Evolutionary conservation across 2,329 filamentous ascomycete species (phyloP), one percentile per base, ranked within the genome.

Genomic region (Exophiala viscosa): DNA sequence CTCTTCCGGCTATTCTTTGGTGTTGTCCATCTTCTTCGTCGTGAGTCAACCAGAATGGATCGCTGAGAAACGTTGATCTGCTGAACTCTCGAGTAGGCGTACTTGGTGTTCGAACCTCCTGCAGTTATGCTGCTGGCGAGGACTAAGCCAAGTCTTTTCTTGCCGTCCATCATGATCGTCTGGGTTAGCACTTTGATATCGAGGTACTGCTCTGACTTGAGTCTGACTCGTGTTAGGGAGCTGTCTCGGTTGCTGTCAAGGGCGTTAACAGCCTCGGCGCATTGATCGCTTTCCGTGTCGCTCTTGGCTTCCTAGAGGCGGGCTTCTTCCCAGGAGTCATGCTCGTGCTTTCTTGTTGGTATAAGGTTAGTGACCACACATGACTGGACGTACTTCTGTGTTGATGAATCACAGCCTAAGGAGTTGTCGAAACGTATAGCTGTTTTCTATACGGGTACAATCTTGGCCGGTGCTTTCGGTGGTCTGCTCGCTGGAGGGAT

Each of bases 271-370:
- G 76, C 1, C 74, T 81, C n/a, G 67, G 50, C 6, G 44, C 43
- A 9, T 18, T 52, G 50, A 41, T 83, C 61, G 70, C 68, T 57
- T 65, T 74, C 45, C 69, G 78, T 18, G 74, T 80, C 59, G 65
- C 28, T 59, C 56, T 68, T 31, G 65, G 66, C 28, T 50, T 67
- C 20, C 63, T 61, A 23, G 66, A 69, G 42, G 67, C 65, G 11
- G 68, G 69, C 6, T 70, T 70, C 47, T 66, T 72, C 18, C 69
- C 69, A 1, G 70, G 69, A 4, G 72, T 81, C 6, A 73, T 79
- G 38, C 82, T 80, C 62, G 80, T 83, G 49, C 68, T 84, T 2
- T 80, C 78, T 1, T 82, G 82, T 71, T 85, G 82, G 80, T 85
- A 85, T 56, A 81, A 79, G 52, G 70, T 78, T n/a, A 74, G 48